These are phyloP conservation scores for Cryptococcus sp. DNA, from an alignment of 1,284 basidiomycete species.

Conservation along the genomic window DNA sequence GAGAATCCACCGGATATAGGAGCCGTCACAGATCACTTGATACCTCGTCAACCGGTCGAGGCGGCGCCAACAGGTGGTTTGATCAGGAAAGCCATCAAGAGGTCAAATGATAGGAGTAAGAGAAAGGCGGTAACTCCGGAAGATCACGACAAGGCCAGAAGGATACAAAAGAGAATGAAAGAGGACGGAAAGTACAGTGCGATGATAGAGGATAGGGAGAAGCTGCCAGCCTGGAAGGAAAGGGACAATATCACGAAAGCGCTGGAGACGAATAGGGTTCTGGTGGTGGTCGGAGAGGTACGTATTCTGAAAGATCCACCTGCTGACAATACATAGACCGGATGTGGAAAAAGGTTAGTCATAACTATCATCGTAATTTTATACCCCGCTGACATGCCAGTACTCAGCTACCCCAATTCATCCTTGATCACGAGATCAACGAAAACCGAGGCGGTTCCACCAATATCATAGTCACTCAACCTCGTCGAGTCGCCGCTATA, in stretches of 20 bases:
- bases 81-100: constrained; percentile 6
- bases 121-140: constrained; percentile 50
- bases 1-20: constrained; percentile 67
- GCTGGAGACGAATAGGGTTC: constrained; percentile 61
- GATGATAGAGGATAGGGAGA: constrained; percentile 58
- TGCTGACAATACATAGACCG: constrained; percentile 48
- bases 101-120: constrained; percentile 7
- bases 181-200: constrained; percentile 55
- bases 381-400: constrained; percentile 1
- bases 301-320: constrained; percentile 45
- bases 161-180: constrained; percentile 50
- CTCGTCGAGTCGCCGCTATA: constrained; percentile 81
- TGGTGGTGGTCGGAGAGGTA: constrained; percentile 81
- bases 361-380: not conserved
- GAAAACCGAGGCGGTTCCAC: constrained; percentile 61
- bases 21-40: constrained; percentile 60
- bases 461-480: constrained; percentile 84
- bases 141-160: constrained; percentile 58
- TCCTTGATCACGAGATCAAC: constrained; percentile 72
- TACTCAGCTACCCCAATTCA: constrained; percentile 74
- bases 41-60: constrained; percentile 45
- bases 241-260: constrained; percentile 61
- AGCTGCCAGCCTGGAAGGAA: constrained; percentile 70
- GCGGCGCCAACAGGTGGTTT: constrained; percentile 6
- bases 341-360: constrained; percentile 76